Percentiles rank a stretch among this genome's conserved stretches.
These are phyloP conservation scores for Silybum marianum DNA, from an alignment of 129 eudicot species.

Conservation along the genomic window DNA sequence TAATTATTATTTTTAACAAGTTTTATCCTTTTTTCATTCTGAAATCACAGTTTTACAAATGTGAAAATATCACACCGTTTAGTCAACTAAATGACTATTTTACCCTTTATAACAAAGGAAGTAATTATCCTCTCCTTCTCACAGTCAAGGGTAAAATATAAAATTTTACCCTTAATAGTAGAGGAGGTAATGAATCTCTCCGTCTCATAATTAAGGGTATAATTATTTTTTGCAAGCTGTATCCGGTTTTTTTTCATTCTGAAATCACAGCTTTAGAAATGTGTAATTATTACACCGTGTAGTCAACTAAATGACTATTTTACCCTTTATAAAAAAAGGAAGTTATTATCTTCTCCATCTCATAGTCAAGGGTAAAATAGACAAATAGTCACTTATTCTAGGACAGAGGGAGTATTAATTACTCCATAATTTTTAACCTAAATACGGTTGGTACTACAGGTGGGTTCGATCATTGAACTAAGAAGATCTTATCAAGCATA, in stretches of 20 bases:
- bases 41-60: too few species aligned
- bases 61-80: background rate
- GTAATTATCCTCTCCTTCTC: background rate
- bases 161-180: background rate
- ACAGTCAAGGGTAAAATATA: background rate
- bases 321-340: background rate
- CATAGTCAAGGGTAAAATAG: background rate
- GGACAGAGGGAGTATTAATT: background rate
- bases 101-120: background rate
- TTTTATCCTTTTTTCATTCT: too few species aligned
- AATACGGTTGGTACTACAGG: slow-evolving; percentile 45
- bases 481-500: slow-evolving; percentile 99
- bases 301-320: background rate
- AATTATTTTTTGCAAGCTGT: background rate
- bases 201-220: background rate
- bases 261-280: too few species aligned
- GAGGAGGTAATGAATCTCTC: background rate
- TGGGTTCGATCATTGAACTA: slow-evolving; percentile 92
- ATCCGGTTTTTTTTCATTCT: too few species aligned
- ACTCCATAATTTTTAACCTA: background rate
- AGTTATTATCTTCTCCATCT: background rate
- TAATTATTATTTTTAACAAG: background rate
- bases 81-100: background rate
- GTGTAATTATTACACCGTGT: background rate
- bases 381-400: background rate